Base-by-base conservation (phyloP, 2,329 filamentous ascomycete genomes). In the Apiospora saccharicola region DNA sequence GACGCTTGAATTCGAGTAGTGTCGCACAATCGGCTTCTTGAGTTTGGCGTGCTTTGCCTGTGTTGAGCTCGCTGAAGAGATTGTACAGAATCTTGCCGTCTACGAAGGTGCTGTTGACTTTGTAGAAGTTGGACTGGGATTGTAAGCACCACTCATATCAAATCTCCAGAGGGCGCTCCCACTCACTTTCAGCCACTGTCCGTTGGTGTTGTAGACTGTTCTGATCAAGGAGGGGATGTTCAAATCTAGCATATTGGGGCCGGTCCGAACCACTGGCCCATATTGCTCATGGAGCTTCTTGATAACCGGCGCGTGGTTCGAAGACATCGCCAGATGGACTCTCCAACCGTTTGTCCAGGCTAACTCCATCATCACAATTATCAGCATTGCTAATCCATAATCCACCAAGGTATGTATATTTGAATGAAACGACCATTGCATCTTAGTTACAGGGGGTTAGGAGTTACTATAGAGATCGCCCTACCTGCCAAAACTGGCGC, bases 321-420 rank as follows among this genome's bases (percentile, higher is more conserved):
- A 77, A 26, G 74, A 72, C 19, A 71, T 70, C 22, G 77, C 77
- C 49, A 78, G 75, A 69, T 72, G 76, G n/a, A 82, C 71, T 6
- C 80, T 79, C 81, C 81, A 83, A 24, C 79, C 71, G 37, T 82
- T 81, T 7, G 82, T 82, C 77, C 78, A 83, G 74, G 76, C 79
- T 75, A 73, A 12, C 0, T 10, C 14, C 53, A 24, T 5, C 16
- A 16, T 61, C 16, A 16, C 37, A 2, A 1, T 4, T 61, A 10
- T 61, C 10, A 61, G 53, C 37, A 10, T 41, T 34, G 22, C n/a
- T 16, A 6, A 30, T 61, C 34, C 16, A 34, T 57, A 4, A 57
- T 19, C 24, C n/a, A n/a, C n/a, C n/a, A n/a, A 14, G 24, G 22
- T 12, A 8, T n/a, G n/a, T 1, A 19, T 49, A 1, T 12, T 49